A percentile compares a stretch with the other conserved stretches of the same genome.
Evolutionary conservation across 2,329 filamentous ascomycete species (phyloP).

Genomic region (Camillea tinctor): DNA sequence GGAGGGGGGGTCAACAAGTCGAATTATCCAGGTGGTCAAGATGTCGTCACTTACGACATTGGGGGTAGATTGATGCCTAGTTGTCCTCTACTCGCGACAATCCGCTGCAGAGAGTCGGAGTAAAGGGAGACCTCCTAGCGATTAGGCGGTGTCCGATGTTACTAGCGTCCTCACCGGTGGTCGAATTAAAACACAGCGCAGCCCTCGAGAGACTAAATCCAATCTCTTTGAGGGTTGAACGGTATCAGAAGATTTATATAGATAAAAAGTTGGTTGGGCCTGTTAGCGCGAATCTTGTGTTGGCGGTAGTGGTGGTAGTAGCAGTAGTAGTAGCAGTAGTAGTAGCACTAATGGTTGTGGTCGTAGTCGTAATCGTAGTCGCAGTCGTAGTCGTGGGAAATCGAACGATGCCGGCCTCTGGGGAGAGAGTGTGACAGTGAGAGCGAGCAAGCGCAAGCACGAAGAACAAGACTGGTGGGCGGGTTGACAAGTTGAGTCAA

Average conservation of each 20-base stretch:
- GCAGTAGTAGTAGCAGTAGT: not conserved
- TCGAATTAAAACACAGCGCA: constrained; percentile 15
- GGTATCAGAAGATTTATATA: not conserved
- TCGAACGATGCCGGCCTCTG: not conserved
- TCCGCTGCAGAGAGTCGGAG: constrained; percentile 45
- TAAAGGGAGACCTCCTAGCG: constrained; percentile 34
- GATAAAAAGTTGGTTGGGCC: not conserved
- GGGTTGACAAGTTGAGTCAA: not conserved
- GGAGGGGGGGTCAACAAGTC: not conserved
- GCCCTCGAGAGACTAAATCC: not conserved
- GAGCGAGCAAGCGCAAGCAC: not conserved
- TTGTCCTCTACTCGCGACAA: constrained; percentile 48
- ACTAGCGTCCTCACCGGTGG: constrained; percentile 14
- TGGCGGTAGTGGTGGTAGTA: not conserved
- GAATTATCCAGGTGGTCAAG: constrained; percentile 10
- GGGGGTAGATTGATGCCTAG: constrained; percentile 34
- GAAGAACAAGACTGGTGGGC: not conserved
- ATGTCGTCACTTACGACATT: constrained; percentile 43
- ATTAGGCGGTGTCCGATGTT: constrained; percentile 9
- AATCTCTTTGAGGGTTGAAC: not conserved
- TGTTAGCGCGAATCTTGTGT: not conserved
- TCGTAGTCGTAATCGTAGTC: not conserved
- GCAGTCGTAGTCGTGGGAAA: not conserved
- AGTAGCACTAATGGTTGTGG: too few relatives aligned
- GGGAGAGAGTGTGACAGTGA: too few relatives aligned